Evolutionary conservation across 1,139 yeast species (phyloP), one percentile per base, ranked within the genome.

Genomic region (Saccharomyces uvarum): DNA sequence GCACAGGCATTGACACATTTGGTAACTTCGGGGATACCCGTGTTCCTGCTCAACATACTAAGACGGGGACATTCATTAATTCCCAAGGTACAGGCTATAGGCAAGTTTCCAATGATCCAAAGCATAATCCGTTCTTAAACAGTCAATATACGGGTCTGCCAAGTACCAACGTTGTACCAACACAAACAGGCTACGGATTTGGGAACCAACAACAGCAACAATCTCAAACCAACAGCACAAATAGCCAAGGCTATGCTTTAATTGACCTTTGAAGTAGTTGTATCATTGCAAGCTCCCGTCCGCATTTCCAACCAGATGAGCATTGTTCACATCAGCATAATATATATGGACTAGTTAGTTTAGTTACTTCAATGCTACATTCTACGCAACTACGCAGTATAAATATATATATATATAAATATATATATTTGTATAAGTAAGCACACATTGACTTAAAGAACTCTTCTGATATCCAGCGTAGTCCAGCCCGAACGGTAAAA

Each of bases 1-100:
- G 97, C 42, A 88, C 96, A 0, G 98, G 97, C 26, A 76, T 90
- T 55, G 99, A 93, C 71, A 91, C 98, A 0, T 93, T 88, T 71
- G 99, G 99, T 71, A 93, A 93, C 70, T 85, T 89, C 4, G 99
- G 99, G 53, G 87, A 86, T 14, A 73, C 84, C 29, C 83, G 97
- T 73, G 81, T 93, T 56, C 96, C 98, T 11, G 95, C 96, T 53
- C 98, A 93, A 67, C 95, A 88, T 70, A 91, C 98, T 1, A 82
- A 81, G 62, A 83, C 95, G 7, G 83, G 85, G 16, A 84, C 81
- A 21, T 90, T 89, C 68, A 79, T 91, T 64, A 89, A 88, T 70
- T 87, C 97, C 14, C 84, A 86, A 61, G 96, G 96, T 61, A 87
- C 96, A 2, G 97, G 97, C 49, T 80, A 79, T 63, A 83, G 76